Evolutionary conservation across 129 eudicot species (phyloP), one percentile per base, ranked within the genome.

Genomic region (Pulicaria dysenterica): DNA sequence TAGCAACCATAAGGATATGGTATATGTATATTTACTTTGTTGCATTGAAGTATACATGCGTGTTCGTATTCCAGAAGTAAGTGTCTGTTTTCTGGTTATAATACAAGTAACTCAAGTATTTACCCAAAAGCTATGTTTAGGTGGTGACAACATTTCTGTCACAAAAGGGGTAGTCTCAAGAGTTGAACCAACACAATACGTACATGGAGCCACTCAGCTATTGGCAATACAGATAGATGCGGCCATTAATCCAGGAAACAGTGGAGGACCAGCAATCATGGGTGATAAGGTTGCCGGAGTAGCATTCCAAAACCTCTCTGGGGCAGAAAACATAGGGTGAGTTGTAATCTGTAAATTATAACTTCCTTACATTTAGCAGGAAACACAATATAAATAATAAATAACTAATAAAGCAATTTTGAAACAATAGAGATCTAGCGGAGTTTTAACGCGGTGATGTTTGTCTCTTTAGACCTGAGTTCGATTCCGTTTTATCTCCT

Each of bases 261-360:
- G 99, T 80, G 99, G 97, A 16, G 99, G 99, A 65, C 99, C 99
- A 39, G 99, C 99, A 64, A 90, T 94, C 81, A 90, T 94, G 99
- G 94, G 93, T 11, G 87, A 94, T 73, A 94, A 88, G 79, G 99
- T 94, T 73, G 99, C 95, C 15, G 99, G 99, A 13, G 99, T 94
- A 38, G 99, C 99, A 41, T 94, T 94, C 69, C 99, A 94, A 81
- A 94, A 94, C 69, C 99, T 94, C 74, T 94, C 99, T 2, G 96
- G 96, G 70, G 97, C 99, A 48, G 99, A 94, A 78, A 94, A 94
- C 70, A 94, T 94, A 70, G 99, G 99, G 98, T 93, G 65, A 80
- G 91, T 73, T 44, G 45, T 40, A 11, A 53, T 53, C 47, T 46
- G 44, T 76, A 38, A 37, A 44, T 51, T 24, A 24, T 24, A 24